Evolutionary conservation across 2,329 filamentous ascomycete species (phyloP), one percentile per base, ranked within the genome.

Genomic region (Periconia digitata): DNA sequence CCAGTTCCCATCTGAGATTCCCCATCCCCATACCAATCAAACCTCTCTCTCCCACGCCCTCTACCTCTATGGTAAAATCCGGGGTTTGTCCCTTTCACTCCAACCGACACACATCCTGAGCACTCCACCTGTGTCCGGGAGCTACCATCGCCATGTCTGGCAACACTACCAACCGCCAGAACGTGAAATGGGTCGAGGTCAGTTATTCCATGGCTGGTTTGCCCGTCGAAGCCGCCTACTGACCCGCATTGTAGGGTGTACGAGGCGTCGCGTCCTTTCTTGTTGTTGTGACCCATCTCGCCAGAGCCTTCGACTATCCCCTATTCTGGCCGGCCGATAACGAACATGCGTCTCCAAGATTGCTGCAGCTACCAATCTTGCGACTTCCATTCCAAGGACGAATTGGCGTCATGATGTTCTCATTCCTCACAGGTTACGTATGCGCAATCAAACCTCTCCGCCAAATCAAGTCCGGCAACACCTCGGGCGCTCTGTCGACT

Each of bases 311-410:
- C 69, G 76, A 80, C 56, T 80, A 77, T 56, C 63, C 70, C n/a
- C 67, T 80, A 13, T 81, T 79, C 65, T 77, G 72, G 39, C 76
- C 69, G 6, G 67, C 74, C 53, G 74, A 79, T 53, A 67, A 56
- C 44, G 67, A 72, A 51, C 65, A 76, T 40, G 68, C 59, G 3
- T 43, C 71, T 1, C 75, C 78, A 8, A 72, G 76, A 45, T 48
- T 80, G 22, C 69, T 80, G 27, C 79, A 82, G 59, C 67, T 74
- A 43, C 78, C 79, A 4, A 73, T 80, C 51, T 61, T 81, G n/a
- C 78, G 79, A n/a, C 70, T 81, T n/a, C 76, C 77, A 23, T 78
- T 73, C 69, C 78, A 81, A 60, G 79, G 79, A 38, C 74, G 78
- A 18, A 74, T 80, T 23, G 79, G 78, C 37, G 79, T 82, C 27